These are phyloP conservation scores for Anisodus acutangulus DNA, from an alignment of 257 asterid species.

Conservation along the genomic window DNA sequence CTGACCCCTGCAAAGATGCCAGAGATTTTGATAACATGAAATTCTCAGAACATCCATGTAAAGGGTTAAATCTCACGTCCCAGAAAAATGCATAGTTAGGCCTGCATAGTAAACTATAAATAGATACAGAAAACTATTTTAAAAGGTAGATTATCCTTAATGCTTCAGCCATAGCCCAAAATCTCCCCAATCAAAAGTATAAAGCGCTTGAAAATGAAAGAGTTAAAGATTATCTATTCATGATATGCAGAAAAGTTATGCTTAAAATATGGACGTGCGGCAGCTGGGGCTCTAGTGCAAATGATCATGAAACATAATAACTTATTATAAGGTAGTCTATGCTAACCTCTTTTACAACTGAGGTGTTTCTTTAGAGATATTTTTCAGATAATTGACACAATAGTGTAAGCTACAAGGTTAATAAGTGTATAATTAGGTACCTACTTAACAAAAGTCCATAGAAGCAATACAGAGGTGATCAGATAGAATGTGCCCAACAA, in stretches of 20 bases:
- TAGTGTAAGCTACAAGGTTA: background rate
- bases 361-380: background rate
- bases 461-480: background rate
- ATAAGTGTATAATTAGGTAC: background rate
- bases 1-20: constrained; percentile 70
- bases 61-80: constrained; percentile 15
- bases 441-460: constrained; percentile 7
- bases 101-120: constrained; percentile 25
- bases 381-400: constrained; percentile 11
- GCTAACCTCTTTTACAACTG: constrained; percentile 23
- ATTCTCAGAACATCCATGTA: background rate
- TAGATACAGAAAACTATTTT: background rate
- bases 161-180: constrained; percentile 6
- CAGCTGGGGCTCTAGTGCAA: background rate
- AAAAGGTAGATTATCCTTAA: background rate
- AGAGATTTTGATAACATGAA: constrained; percentile 23
- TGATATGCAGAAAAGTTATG: background rate
- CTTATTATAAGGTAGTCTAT: background rate
- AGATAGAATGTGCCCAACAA: background rate
- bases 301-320: background rate
- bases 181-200: background rate
- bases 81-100: background rate
- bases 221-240: background rate
- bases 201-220: constrained; percentile 8
- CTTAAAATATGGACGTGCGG: background rate